These are phyloP conservation scores for Neurospora hispaniola DNA, from an alignment of 495 filamentous ascomycete species.

Conservation along the genomic window DNA sequence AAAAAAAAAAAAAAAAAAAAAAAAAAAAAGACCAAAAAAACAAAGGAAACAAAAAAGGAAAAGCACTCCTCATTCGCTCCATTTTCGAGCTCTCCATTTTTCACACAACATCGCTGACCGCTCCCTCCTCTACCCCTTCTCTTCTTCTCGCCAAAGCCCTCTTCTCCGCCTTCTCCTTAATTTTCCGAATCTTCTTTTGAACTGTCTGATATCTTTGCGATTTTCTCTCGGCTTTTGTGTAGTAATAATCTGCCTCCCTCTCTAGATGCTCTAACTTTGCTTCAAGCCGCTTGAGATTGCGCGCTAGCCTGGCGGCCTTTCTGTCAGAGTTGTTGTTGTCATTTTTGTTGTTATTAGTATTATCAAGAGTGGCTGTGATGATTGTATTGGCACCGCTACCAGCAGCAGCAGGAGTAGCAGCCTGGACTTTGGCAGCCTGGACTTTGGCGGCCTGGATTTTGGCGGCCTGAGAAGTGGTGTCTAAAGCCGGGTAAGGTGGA, in stretches of 20 bases:
- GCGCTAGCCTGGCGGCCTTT: background rate
- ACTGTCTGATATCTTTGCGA: background rate
- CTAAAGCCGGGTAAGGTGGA: too few species aligned
- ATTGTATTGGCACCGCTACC: background rate
- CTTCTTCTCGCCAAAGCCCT: background rate
- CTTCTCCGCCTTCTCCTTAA: background rate
- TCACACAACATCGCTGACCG: background rate
- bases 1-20: too few species aligned
- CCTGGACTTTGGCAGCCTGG: too few species aligned
- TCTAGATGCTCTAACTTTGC: background rate
- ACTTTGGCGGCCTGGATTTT: too few species aligned
- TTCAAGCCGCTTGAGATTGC: background rate
- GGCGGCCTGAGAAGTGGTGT: too few species aligned
- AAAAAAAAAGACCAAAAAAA: too few species aligned
- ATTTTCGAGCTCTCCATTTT: background rate
- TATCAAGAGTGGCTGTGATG: background rate
- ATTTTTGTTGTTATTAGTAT: background rate
- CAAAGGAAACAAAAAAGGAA: background rate
- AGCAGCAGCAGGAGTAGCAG: too few species aligned
- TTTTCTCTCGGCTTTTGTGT: background rate
- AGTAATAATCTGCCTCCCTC: background rate
- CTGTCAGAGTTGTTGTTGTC: background rate
- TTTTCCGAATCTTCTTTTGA: background rate
- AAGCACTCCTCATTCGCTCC: background rate
- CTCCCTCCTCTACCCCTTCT: too few species aligned